Evolutionary conservation across 208 protist species (phyloP).

Genomic region (Wallacemonas sp.): DNA sequence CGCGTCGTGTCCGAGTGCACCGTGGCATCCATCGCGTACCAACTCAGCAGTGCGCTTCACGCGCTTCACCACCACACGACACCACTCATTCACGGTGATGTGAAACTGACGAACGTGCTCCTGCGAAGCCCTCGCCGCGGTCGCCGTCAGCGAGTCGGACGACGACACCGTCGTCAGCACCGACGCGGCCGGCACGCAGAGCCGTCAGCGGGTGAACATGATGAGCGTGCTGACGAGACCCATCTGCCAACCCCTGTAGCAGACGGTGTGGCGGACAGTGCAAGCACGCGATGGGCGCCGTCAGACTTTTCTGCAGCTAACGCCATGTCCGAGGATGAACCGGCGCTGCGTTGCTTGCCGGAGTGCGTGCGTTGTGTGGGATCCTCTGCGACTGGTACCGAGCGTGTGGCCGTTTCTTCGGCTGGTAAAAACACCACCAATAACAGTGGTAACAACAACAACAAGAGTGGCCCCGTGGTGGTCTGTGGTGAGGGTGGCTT

Average conservation of each 20-base stretch:
- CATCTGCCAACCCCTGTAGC: no score
- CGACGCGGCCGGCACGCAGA: not conserved
- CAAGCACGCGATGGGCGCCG: no score
- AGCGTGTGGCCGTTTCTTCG: no score
- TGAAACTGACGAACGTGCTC: slow-evolving; percentile 26
- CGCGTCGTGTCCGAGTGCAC: slow-evolving; percentile 1
- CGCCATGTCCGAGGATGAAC: not conserved
- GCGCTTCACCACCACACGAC: slow-evolving; percentile 15
- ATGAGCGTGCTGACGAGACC: no score
- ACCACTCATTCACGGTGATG: slow-evolving; percentile 21
- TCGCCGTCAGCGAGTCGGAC: slow-evolving; percentile 24
- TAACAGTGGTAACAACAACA: no score
- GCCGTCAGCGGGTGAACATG: not conserved
- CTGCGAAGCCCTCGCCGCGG: not conserved
- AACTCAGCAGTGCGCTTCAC: slow-evolving; percentile 16
- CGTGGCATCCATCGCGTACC: slow-evolving; percentile 8
- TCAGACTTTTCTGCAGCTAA: no score
- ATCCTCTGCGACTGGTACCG: not conserved
- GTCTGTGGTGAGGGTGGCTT: no score
- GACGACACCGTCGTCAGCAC: not conserved
- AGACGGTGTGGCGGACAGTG: no score
- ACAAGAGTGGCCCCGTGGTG: no score
- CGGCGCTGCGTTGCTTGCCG: not conserved
- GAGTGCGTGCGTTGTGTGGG: not conserved
- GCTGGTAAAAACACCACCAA: no score